phyloP scores from a whole-genome alignment of 768 basidiomycete species.

The Leccinum uliginosum region DNA sequence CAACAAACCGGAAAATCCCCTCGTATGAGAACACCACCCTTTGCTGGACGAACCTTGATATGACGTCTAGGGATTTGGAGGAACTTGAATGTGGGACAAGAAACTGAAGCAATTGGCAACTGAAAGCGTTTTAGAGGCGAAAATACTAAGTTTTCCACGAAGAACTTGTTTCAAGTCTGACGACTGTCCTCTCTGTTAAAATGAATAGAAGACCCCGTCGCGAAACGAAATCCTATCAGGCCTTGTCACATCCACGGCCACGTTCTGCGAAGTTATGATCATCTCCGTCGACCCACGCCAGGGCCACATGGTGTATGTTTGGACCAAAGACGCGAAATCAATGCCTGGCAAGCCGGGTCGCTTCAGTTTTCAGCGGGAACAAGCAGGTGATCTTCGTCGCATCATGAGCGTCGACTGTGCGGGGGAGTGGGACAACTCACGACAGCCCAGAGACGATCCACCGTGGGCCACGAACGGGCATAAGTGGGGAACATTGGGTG shows the following conservation, averaged over 20 bases:
- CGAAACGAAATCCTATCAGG: background rate
- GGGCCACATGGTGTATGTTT: slow-evolving; percentile 3
- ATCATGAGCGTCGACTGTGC: slow-evolving; percentile 17
- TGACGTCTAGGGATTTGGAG: background rate
- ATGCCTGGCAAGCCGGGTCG: slow-evolving; percentile 1
- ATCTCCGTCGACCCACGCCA: slow-evolving; percentile 21
- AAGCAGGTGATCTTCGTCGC: slow-evolving; percentile 16
- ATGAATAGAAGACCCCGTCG: background rate
- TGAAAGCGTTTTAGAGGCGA: background rate
- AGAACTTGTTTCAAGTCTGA: background rate
- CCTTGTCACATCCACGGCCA: slow-evolving; percentile 7
- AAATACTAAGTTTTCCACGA: no score
- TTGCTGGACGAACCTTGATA: background rate
- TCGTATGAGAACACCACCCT: slow-evolving; percentile 16
- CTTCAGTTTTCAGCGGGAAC: slow-evolving; percentile 16
- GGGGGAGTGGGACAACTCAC: slow-evolving; percentile 3
- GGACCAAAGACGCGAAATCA: background rate
- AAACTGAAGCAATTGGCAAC: background rate
- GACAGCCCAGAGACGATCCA: background rate
- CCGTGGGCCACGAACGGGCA: background rate
- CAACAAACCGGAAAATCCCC: slow-evolving; percentile 19
- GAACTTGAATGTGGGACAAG: background rate
- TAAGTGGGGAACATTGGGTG: no score
- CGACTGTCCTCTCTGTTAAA: background rate
- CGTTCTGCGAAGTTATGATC: slow-evolving; percentile 8